Base-by-base conservation (phyloP, 257 asterid genomes). In the Nicotiana sylvestris region DNA sequence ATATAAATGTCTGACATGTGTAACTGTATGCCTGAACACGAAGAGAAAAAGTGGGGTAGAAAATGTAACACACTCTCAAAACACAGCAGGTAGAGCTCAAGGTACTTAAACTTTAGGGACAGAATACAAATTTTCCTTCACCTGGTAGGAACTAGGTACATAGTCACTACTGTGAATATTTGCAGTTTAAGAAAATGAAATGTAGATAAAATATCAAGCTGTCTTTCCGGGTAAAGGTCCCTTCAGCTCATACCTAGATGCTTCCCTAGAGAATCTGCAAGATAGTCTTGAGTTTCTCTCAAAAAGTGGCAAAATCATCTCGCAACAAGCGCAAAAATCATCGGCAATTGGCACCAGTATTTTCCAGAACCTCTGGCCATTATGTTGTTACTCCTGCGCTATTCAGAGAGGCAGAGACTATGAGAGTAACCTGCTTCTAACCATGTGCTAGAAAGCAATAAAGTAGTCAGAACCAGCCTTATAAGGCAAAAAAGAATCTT, bases 171-270 rank as follows among this genome's bases (percentile, higher is more conserved):
- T 61, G n/a, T 69, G 77, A 69, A n/a, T 37, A 37, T n/a, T n/a
- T 69, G 77, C 77, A 69, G 32, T 69, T n/a, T 5, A 51, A 39
- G 77, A 69, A 37, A 35, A 70, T 43, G 78, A 39, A 70, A 70
- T 37, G 57, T 21, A 68, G 77, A 68, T 37, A 70, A 69, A 39
- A 21, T 46, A 43, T 43, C 37, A 1, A 72, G 78, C 37, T n/a
- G 57, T 37, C 32, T 21, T 43, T 25, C 37, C 6, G 60, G 12
- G 49, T 69, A 69, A 25, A 46, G 79, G 79, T 46, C 61, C 79
- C 79, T 72, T 72, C 61, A 46, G 37, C 13, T 25, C 61, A 46
- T 72, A 46, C 61, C 79, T 6, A 25, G 79, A 46, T 72, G 60
- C 60, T 72, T 72, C 39, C 37, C 79, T 0, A 72, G 61, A 6